Evolutionary conservation across 2,329 filamentous ascomycete genomes (phyloP).

Genomic region (Leptographium galeiforme): DNA sequence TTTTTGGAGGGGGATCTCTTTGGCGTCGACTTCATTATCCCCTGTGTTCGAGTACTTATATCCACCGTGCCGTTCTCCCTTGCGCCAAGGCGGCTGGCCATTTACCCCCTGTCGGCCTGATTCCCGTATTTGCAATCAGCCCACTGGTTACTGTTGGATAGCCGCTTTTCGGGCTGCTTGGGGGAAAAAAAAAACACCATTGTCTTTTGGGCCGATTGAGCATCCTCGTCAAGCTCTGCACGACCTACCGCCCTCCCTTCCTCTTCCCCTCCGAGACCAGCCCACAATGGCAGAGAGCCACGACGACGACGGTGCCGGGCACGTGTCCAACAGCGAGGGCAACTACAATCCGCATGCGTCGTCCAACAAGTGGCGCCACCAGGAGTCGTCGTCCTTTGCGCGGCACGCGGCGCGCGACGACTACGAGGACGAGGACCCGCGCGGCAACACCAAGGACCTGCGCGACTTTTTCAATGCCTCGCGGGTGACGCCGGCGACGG

Average conservation of each 20-base stretch:
- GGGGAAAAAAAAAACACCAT: too few relatives aligned
- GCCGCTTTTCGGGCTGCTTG: too few relatives aligned
- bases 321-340: conserved; percentile 12
- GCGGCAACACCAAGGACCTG: conserved; percentile 34
- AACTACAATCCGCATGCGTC: conserved; percentile 42
- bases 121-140: too few relatives aligned
- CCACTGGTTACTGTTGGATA: too few relatives aligned
- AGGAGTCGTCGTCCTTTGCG: conserved; percentile 45
- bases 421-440: conserved; percentile 25
- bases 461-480: conserved; percentile 42
- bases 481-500: conserved; percentile 29
- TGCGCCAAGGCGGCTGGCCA: too few relatives aligned
- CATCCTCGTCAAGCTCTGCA: too few relatives aligned
- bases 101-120: too few relatives aligned
- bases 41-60: neutral
- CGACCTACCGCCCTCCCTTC: too few relatives aligned
- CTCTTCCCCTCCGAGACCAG: neutral
- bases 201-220: too few relatives aligned
- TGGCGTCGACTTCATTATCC: too few relatives aligned
- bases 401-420: conserved; percentile 32
- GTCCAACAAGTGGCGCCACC: conserved; percentile 46
- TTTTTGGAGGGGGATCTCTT: too few relatives aligned
- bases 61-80: too few relatives aligned
- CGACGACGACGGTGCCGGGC: neutral
- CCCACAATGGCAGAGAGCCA: neutral